Evolutionary conservation across 208 protist species (phyloP), one percentile per base, ranked within the genome.

Genomic region (Wallacemonas sp.): DNA sequence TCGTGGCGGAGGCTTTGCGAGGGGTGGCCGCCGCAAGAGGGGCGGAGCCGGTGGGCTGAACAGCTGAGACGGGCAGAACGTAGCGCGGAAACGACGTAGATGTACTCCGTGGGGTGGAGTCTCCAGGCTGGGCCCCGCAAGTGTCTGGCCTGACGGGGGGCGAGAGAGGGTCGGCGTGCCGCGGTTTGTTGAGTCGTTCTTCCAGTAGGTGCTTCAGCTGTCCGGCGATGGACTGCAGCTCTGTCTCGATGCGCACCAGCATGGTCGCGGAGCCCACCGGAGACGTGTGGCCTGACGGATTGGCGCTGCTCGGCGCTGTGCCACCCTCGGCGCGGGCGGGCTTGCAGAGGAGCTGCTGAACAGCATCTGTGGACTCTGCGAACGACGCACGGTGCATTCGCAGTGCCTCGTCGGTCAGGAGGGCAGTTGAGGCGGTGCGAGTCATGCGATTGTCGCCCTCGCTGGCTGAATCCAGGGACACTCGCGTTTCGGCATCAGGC

Each of bases 191-290:
- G n/a, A 61, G 36, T 13, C 42, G 55, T 26, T 42, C 37, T 36
- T 53, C 41, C 17, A 71, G 48, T 3, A 65, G 36, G 17, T 66
- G 27, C n/a, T 42, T 55, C 32, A 75, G 48, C 21, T 58, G 53
- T 4, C 62, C 24, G 2, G 50, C 50, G 29, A 75, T 75, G 41
- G 66, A 52, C 10, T 61, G 53, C 36, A 75, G 41, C 55, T 34
- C 22, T 4, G 34, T 44, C 36, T 64, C 54, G 21, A 71, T 61
- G 46, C 30, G 17, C 26, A 57, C 46, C 1, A 55, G 6, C 39
- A 36, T 29, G 27, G n/a, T 29, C 17, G 62, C n/a, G 3, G 57
- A 33, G 8, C 4, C 8, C 2, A 6, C 15, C 13, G 33, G 36
- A 10, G 37, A 62, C 8, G 12, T 32, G 24, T 22, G 0, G 39